Percentiles rank a stretch among this genome's conserved stretches.
Conservation (phyloP, 2,329 filamentous ascomycete genomes). For the Trichoderma brevicompactum region DNA sequence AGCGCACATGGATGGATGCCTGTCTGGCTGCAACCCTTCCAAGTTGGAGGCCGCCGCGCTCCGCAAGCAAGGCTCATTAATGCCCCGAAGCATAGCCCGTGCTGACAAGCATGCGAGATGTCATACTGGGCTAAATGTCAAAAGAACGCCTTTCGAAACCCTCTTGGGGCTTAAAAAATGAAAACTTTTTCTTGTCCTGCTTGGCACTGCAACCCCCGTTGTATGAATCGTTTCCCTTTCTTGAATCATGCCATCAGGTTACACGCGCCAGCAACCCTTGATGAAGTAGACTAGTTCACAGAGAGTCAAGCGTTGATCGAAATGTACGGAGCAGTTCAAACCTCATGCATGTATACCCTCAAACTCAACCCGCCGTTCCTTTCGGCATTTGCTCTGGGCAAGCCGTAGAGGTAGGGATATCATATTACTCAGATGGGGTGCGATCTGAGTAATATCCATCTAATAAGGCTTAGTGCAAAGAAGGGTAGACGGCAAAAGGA, state of each 20-base stretch:
- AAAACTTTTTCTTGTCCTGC: background rate
- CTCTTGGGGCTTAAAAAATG: background rate
- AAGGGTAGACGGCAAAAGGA: background rate
- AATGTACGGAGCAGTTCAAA: background rate
- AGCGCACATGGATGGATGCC: background rate
- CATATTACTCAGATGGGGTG: slow-evolving; percentile 14
- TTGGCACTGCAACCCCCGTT: background rate
- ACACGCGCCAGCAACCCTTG: background rate
- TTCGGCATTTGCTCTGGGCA: background rate
- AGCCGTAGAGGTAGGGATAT: background rate
- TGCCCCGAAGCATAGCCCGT: background rate
- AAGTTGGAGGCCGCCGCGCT: background rate
- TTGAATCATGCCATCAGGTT: background rate
- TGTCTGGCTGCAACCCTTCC: background rate
- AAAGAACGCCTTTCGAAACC: background rate
- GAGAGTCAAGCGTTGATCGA: background rate
- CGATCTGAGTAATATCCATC: slow-evolving; percentile 12
- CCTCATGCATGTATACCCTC: background rate
- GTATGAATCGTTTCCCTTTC: background rate
- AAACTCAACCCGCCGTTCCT: background rate
- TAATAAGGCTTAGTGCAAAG: background rate
- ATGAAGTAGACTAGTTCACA: background rate
- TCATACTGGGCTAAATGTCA: background rate
- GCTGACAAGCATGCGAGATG: background rate
- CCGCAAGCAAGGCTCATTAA: background rate